Evolutionary conservation across 2,329 filamentous ascomycete species (phyloP), one percentile per base, ranked within the genome.

Genomic region (Passalora sequoiae): DNA sequence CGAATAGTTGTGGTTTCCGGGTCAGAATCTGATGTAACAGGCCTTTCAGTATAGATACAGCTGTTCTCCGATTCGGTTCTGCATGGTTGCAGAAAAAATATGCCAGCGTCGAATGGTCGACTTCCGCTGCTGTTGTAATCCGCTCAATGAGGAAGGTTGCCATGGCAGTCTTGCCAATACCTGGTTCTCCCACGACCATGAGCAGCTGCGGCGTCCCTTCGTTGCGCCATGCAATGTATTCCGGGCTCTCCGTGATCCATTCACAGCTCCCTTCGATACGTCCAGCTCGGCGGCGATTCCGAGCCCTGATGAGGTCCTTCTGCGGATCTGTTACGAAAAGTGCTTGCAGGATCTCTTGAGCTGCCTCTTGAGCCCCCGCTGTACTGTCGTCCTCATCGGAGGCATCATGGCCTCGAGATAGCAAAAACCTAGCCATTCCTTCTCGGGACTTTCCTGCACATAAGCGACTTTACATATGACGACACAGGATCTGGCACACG

Each of bases 91-190:
- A 39, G 42, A 44, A 33, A 36, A 44, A 44, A 20, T 40, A 44
- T 15, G 42, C 28, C n/a, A 40, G 25, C 3, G 21, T 44, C 15
- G 16, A 13, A 15, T 24, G 10, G 10, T 32, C 22, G 13, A 4
- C 6, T n/a, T 25, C 25, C 16, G 28, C 15, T 6, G 39, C 42
- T 15, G 35, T 17, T 17, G 13, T 16, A 7, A 44, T 9, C 8
- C 29, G 28, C 13, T 44, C 42, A 6, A 40, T 24, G 12, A 44
- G 28, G 22, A 44, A 38, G 8, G 42, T 44, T 3, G 35, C 42
- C 42, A 44, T 44, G 21, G 29, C 36, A 1, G 42, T 44, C 28
- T 44, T 44, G 21, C 42, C 42, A 6, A 44, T 44, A 6, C 42
- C 42, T 10, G 42, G 42, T 22, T 44, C 35, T 19, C 42, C 42